Evolutionary conservation across 2,329 filamentous ascomycete genomes (phyloP), one percentile per base, ranked within the genome.

Genomic region (Colletotrichum tanaceti): DNA sequence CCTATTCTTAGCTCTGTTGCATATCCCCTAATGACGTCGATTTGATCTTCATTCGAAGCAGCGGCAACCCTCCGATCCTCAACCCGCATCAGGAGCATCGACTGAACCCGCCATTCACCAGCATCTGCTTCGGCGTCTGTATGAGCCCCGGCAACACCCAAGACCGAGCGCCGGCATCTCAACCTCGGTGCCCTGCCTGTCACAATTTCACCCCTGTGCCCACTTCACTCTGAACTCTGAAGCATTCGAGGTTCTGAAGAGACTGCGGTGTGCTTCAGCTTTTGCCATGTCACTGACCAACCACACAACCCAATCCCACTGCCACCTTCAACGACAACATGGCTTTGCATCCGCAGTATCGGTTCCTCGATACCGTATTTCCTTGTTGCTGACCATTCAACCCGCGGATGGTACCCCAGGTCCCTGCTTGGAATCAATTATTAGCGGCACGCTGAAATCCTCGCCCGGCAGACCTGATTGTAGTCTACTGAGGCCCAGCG

Each of bases 241-340:
- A 65, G 61, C 65, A 41, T 39, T 18, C 55, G 14, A 22, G 49
- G 47, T 39, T 18, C 55, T n/a, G 32, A 54, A 22, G n/a, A 28
- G 39, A 35, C 22, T 50, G 18, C 54, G 47, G 55, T 24, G 44
- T 68, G 65, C 65, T 60, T 65, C 65, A 47, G 55, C 16, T 60
- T 68, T 49, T 24, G 43, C 47, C 49, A 20, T 53, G 47, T 54
- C 44, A 7, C 59, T 50, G 28, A 43, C 35, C 38, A 53, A 43
- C 22, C 28, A 18, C 60, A 41, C 13, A 52, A 38, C 32, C 32
- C 11, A 49, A 13, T 39, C 22, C 61, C 20, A 32, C 24, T 47
- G 41, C 13, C 46, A n/a, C 28, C 55, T 38, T 46, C 24, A 32
- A 58, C 55, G 35, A 47, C 28, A 28, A 38, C 28, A 22, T 47